Percentiles rank a stretch among this genome's conserved stretches.
Evolutionary conservation across 495 filamentous ascomycete species (phyloP).

Genomic region (Sporormia fimetaria): DNA sequence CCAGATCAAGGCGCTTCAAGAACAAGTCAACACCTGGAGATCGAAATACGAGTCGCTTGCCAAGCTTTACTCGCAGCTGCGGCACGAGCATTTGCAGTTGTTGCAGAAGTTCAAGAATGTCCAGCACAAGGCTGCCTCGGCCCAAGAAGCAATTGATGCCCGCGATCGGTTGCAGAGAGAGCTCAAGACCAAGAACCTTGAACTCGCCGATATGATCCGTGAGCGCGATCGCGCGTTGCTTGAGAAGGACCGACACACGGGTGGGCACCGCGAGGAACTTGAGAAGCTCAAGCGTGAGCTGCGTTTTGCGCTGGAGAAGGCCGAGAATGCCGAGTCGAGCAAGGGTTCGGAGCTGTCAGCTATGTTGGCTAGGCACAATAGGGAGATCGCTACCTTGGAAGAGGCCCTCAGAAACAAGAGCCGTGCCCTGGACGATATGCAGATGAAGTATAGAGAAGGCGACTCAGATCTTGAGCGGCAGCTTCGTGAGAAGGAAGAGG

Average conservation of each 20-base stretch:
- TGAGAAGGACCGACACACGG: conserved; percentile 73
- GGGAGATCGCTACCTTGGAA: conserved; percentile 92
- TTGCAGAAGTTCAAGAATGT: conserved; percentile 91
- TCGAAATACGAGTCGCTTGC: conserved; percentile 93
- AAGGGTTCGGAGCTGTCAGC: conserved; percentile 91
- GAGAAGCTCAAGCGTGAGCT: conserved; percentile 97
- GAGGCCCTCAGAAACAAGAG: conserved; percentile 84
- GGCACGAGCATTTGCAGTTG: conserved; percentile 88
- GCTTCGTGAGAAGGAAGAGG: conserved; percentile 87
- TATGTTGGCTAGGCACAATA: conserved; percentile 88
- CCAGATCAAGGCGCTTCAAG: conserved; percentile 81
- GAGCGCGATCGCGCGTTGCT: conserved; percentile 92
- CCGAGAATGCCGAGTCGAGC: conserved; percentile 80
- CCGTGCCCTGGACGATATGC: conserved; percentile 73
- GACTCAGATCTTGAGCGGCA: conserved; percentile 74
- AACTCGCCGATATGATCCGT: conserved; percentile 96
- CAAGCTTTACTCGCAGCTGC: conserved; percentile 91
- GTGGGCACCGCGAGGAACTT: conserved; percentile 81
- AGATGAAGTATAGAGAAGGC: conserved; percentile 62
- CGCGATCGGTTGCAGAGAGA: conserved; percentile 93
- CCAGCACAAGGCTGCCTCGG: conserved; percentile 90
- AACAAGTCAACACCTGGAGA: conserved; percentile 93
- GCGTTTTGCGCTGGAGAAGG: conserved; percentile 80
- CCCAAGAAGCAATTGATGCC: conserved; percentile 89
- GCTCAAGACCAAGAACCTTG: conserved; percentile 96